phyloP scores from a whole-genome alignment of 1,284 basidiomycete species.

The Cerrena zonata region DNA sequence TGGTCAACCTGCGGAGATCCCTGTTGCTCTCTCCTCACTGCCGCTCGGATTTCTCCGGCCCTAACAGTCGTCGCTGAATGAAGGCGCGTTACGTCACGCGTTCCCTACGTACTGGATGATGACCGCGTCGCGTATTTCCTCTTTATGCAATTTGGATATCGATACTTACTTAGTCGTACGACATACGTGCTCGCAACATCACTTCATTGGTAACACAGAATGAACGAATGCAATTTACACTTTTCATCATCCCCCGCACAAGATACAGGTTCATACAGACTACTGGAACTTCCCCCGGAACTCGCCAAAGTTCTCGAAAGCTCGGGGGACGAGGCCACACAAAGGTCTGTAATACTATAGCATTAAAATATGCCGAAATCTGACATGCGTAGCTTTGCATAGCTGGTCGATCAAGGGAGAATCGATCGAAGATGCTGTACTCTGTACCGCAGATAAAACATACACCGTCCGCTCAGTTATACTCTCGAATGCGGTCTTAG shows the following conservation, averaged over 20 bases:
- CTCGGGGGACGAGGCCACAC: conserved; percentile 10
- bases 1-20: too few relatives aligned
- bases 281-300: conserved; percentile 65
- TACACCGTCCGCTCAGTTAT: conserved; percentile 76
- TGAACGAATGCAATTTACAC: conserved; percentile 45
- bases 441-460: conserved; percentile 77
- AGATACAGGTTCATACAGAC: conserved; percentile 51
- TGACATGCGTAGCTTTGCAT: neutral
- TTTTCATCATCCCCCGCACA: conserved; percentile 45
- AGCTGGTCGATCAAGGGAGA: conserved; percentile 79
- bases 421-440: conserved; percentile 76
- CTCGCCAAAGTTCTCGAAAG: conserved; percentile 41
- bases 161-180: too few relatives aligned
- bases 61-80: too few relatives aligned
- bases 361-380: neutral
- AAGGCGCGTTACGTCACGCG: conserved; percentile 6
- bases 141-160: too few relatives aligned
- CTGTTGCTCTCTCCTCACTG: too few relatives aligned
- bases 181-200: too few relatives aligned
- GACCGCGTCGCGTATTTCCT: neutral
- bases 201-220: too few relatives aligned
- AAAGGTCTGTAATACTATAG: conserved; percentile 10
- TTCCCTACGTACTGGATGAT: neutral
- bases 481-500: conserved; percentile 79
- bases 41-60: too few relatives aligned